Conservation (phyloP, 176 grass and related monocot genomes). For the Phoenix roebelenii region DNA sequence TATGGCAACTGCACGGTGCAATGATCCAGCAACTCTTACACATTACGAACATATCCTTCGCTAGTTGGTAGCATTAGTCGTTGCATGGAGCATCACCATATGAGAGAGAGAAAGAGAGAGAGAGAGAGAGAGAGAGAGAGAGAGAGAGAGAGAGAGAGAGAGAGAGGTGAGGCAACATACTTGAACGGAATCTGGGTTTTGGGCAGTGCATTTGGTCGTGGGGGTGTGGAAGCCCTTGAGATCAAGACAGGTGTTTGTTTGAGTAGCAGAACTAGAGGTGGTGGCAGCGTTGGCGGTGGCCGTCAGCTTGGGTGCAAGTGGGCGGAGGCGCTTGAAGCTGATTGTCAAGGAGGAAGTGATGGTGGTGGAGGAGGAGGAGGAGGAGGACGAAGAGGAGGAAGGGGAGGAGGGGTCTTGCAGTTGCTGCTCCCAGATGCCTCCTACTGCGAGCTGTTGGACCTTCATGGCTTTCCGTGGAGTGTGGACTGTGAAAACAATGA, state of each 20-base stretch:
- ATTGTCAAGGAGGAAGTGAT: conserved; percentile 9
- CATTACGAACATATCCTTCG: no score
- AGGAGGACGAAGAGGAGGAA: conserved; percentile 7
- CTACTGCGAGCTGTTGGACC: conserved; percentile 35
- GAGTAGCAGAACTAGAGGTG: background rate
- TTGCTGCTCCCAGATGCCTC: conserved; percentile 31
- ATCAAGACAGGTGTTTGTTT: conserved; percentile 16
- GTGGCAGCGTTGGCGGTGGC: conserved; percentile 14
- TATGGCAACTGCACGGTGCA: no score
- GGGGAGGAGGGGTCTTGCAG: background rate
- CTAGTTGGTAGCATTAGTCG: no score
- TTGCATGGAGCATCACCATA: no score
- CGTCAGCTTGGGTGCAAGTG: conserved; percentile 35
- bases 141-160: background rate
- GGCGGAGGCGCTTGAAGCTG: conserved; percentile 18
- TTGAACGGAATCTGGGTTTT: conserved; percentile 10
- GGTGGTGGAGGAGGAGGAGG: conserved; percentile 10
- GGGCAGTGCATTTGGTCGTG: background rate
- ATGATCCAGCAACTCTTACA: no score
- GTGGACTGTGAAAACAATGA: no score
- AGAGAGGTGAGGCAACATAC: conserved; percentile 1
- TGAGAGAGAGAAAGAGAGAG: no score
- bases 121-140: no score
- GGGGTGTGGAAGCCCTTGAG: conserved; percentile 14
- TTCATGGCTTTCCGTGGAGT: conserved; percentile 28